Base-by-base conservation (phyloP, 805 yeast genomes). In the Cephaloascus fragrans region DNA sequence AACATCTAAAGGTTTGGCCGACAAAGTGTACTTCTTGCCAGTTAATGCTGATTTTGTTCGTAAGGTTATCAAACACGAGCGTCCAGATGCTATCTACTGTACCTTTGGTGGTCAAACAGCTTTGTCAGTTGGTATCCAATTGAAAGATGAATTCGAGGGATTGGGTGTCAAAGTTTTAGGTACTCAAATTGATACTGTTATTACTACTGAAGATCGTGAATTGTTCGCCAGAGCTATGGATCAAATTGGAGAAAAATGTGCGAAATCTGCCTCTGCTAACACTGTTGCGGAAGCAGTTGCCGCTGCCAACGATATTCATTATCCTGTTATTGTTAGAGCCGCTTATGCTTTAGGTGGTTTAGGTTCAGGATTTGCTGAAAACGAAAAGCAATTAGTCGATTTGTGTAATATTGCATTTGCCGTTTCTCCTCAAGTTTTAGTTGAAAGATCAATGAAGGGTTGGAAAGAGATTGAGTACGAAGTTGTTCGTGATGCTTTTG, bases 71-170 rank as follows among this genome's bases (percentile, higher is more conserved):
- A 71, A 84, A 59, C 83, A 85, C 61, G 98, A 93, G 69, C 81
- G 85, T 51, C 98, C 98, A 20, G 98, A 93, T 60, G 95, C 97
- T 47, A 90, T 93, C 50, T 89, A 87, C 67, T 83, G 85, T 57
- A 93, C 98, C 16, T 93, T 93, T 56, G 98, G 98, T 71, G 98
- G 98, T 55, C 98, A 93, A 70, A 93, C 98, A 35, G 98, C 97
- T 32, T 73, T 93, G 53, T 80, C 83, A 53, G 98, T 93, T 43
- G 98, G 98, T 75, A 89, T 93, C 48, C 78, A 81, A 50, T 75
- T 93, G 67, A 90, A 90, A 69, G 97, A 90, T 58, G 97, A 90
- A 66, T 89, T 93, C 52, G 96, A 81, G 57, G 62, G 77, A 9
- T 74, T 90, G 42, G 97, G 95, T 45, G 97, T 93, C 48, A 80